A percentile compares a stretch with the other conserved stretches of the same genome.
Evolutionary conservation across 1,284 basidiomycete genomes (phyloP).

Genomic region (Puccinia triticina): DNA sequence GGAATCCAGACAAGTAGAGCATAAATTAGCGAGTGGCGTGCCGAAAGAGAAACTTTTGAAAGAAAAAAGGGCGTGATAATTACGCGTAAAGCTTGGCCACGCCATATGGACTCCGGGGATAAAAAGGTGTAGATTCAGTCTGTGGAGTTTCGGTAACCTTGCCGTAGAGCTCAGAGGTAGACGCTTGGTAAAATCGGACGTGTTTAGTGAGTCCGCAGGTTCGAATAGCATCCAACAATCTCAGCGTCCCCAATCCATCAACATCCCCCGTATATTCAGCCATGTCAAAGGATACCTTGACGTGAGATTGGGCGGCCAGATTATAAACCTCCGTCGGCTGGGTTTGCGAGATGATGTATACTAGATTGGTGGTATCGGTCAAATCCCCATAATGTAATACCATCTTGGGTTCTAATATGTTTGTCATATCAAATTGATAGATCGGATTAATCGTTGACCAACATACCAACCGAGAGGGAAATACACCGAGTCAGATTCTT

Average conservation of each 20-base stretch:
- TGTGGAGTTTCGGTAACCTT: slow-evolving; percentile 89
- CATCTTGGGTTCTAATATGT: slow-evolving; percentile 73
- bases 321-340: slow-evolving; percentile 90
- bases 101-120: slow-evolving; percentile 87
- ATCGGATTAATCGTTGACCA: background rate
- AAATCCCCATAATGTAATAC: slow-evolving; percentile 83
- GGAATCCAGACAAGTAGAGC: background rate
- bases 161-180: slow-evolving; percentile 89
- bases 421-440: no score
- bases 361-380: slow-evolving; percentile 87
- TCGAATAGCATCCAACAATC: slow-evolving; percentile 85
- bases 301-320: slow-evolving; percentile 91
- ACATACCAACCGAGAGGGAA: slow-evolving; percentile 43
- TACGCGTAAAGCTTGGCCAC: slow-evolving; percentile 74
- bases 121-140: slow-evolving; percentile 87
- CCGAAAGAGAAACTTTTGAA: background rate
- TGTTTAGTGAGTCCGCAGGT: slow-evolving; percentile 85
- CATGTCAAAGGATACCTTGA: slow-evolving; percentile 96
- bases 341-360: slow-evolving; percentile 86
- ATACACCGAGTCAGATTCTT: slow-evolving; percentile 55
- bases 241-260: slow-evolving; percentile 84
- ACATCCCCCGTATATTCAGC: slow-evolving; percentile 93
- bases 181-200: slow-evolving; percentile 85
- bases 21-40: slow-evolving; percentile 57
- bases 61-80: slow-evolving; percentile 58